Evolutionary conservation across 2,329 filamentous ascomycete genomes (phyloP), one percentile per base, ranked within the genome.

Genomic region (Paecilomyces dactylethromorphus): DNA sequence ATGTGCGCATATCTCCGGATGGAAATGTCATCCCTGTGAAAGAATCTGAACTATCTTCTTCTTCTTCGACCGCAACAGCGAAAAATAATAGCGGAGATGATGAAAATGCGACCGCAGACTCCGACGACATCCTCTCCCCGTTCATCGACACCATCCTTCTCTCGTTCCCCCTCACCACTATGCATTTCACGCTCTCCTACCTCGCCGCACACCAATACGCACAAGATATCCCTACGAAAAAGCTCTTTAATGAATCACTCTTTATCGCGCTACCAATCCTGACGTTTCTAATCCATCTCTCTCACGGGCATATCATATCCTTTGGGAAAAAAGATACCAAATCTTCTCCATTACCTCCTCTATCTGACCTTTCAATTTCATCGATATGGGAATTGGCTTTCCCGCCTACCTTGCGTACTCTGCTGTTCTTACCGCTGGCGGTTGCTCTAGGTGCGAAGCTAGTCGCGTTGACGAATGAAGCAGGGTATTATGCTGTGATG

Each of bases 401-500:
- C 10, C 39, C 39, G 10, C 65, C 65, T 11, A 70, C 71, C 22
- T 54, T 73, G 3, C 64, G 69, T 22, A 76, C 75, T 4, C 32
- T 71, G 6, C 50, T 73, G 2, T 75, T 74, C 57, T 63, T 76
- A 6, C 67, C 70, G 6, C 54, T 72, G 4, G 69, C 75, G 24
- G 55, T 70, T 3, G 50, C 68, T n/a, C 62, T 77, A 0, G 94
- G 94, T 1, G 90, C 87, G 74, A 92, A 91, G 73, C 79, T 97
- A 62, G 87, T 97, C 54, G 81, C 90, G 65, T 85, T 92, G 56
- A 91, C 89, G 26, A 97, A 97, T 68, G 82, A 80, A 31, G 84
- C 87, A 64, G 85, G 88, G 3, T 97, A 97, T 68, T 86, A 95
- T 65, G 89, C 89, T 6, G 87, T 96, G 21, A 92, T 97, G 91